Evolutionary conservation across 2,329 filamentous ascomycete genomes (phyloP).

Genomic region (Hypoxylon sp.): DNA sequence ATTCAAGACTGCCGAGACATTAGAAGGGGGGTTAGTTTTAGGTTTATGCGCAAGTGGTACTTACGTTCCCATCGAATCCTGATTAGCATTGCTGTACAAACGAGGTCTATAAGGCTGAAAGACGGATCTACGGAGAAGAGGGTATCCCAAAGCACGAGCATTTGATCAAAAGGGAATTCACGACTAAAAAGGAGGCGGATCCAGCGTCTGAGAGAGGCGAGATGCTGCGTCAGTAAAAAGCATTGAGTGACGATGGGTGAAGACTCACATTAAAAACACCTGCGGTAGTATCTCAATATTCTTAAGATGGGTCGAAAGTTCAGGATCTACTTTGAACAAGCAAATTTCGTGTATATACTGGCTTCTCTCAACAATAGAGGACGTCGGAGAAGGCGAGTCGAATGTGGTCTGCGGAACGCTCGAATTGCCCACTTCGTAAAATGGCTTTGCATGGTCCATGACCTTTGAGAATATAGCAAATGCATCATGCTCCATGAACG

Average conservation of each 20-base stretch:
- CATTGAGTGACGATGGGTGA: not conserved
- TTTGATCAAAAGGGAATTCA: conserved; percentile 88
- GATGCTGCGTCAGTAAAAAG: conserved; percentile 15
- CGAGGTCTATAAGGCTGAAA: conserved; percentile 81
- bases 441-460: conserved; percentile 86
- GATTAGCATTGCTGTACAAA: conserved; percentile 94
- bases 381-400: conserved; percentile 53
- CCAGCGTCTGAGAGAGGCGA: conserved; percentile 72
- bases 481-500: conserved; percentile 87
- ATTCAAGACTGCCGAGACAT: conserved; percentile 69
- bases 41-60: conserved; percentile 43
- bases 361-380: conserved; percentile 85
- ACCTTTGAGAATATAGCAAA: conserved; percentile 85
- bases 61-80: conserved; percentile 88
- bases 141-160: conserved; percentile 87
- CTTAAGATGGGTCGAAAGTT: conserved; percentile 80
- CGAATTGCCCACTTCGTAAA: conserved; percentile 76
- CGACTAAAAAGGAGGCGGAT: conserved; percentile 90
- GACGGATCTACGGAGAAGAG: conserved; percentile 86
- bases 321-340: conserved; percentile 80
- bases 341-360: conserved; percentile 85
- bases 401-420: conserved; percentile 39
- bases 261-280: conserved; percentile 85
- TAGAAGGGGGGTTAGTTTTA: conserved; percentile 30
- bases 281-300: conserved; percentile 92